Conservation (phyloP, 2,329 filamentous ascomycete species). For the Magnaporthiopsis incrustans region DNA sequence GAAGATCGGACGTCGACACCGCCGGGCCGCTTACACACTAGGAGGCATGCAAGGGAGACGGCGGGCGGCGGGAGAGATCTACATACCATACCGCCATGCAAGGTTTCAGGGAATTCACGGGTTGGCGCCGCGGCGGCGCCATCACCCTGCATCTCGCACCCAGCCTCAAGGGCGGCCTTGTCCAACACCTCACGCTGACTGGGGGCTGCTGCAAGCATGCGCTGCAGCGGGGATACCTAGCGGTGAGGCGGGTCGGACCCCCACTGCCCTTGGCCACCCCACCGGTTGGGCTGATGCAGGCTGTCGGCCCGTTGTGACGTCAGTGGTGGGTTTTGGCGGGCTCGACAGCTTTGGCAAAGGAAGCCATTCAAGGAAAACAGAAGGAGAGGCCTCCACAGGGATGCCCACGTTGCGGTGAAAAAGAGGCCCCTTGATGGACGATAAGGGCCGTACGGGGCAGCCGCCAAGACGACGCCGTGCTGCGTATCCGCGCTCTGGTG, state of each 20-base stretch:
- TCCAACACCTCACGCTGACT: background rate
- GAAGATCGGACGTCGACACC: background rate
- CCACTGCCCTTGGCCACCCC: background rate
- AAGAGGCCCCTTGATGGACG: background rate
- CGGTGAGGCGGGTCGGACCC: background rate
- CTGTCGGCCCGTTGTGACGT: background rate
- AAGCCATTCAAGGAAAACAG: background rate
- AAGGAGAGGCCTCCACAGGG: background rate
- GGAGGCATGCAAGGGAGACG: no score
- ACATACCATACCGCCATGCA: background rate
- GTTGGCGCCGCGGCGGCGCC: background rate
- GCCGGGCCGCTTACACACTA: background rate
- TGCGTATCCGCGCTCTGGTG: background rate
- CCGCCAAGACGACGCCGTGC: background rate
- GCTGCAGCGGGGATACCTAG: background rate
- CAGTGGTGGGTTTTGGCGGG: background rate
- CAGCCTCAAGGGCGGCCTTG: background rate
- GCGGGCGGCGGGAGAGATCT: background rate
- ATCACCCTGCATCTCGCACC: background rate
- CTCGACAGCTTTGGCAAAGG: background rate
- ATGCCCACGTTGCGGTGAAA: background rate
- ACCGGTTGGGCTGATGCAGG: background rate
- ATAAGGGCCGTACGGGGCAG: background rate
- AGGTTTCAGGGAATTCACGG: background rate
- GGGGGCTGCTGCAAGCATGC: background rate